Evolutionary conservation across 192 early-diverging fungal species (phyloP).

Genomic region (Gorgonomyces haynaldii): DNA sequence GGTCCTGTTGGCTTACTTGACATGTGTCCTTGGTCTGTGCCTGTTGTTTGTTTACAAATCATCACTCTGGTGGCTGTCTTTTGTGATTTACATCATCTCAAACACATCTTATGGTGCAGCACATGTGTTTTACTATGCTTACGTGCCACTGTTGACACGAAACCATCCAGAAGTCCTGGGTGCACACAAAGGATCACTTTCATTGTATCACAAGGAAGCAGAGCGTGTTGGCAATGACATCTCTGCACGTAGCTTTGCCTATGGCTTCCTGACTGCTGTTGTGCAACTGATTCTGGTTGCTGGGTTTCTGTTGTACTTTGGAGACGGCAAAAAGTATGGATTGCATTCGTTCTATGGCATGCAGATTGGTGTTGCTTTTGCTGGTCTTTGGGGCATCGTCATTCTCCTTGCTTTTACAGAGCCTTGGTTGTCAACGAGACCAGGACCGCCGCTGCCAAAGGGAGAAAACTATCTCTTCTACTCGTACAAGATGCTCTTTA

Average conservation of each 20-base stretch:
- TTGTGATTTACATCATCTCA: conserved; percentile 1
- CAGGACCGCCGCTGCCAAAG: conserved; percentile 21
- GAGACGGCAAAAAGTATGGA: neutral
- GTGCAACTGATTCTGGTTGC: conserved; percentile 10
- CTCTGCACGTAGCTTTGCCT: conserved; percentile 12
- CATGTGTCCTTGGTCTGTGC: neutral
- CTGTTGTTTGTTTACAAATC: neutral
- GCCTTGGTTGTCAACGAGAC: conserved; percentile 6
- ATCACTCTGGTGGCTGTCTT: neutral
- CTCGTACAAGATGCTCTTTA: neutral
- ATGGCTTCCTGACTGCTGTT: conserved; percentile 8
- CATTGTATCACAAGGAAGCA: neutral
- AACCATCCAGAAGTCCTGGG: conserved; percentile 7
- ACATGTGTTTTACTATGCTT: conserved; percentile 13
- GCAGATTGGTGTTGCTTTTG: conserved; percentile 14
- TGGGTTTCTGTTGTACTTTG: conserved; percentile 2
- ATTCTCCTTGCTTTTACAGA: neutral
- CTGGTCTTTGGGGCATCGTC: conserved; percentile 12
- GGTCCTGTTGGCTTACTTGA: neutral
- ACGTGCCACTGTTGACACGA: conserved; percentile 7
- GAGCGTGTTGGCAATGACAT: conserved; percentile 15
- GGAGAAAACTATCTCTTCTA: neutral
- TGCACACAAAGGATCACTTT: neutral
- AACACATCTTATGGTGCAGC: conserved; percentile 3
- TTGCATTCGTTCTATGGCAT: conserved; percentile 12